phyloP scores from a whole-genome alignment of 371 early-diverging fungal species.

The Capillidium heterosporum region DNA sequence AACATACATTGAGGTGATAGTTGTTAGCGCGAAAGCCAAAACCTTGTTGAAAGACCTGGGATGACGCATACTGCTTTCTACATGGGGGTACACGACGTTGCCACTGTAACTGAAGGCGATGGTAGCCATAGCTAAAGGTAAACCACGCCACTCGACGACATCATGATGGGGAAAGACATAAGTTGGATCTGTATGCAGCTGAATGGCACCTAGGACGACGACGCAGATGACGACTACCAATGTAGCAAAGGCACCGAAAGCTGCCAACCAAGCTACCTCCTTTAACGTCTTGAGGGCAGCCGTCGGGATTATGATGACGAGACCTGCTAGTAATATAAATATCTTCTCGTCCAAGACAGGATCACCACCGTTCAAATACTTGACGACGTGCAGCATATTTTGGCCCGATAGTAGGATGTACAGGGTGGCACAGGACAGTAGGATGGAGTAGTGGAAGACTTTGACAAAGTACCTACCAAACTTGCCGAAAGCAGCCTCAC shows the following conservation, averaged over 20 bases:
- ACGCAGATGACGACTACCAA: constrained; percentile 22
- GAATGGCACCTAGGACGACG: not conserved
- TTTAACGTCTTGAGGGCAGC: constrained; percentile 43
- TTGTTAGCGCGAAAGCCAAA: constrained; percentile 35
- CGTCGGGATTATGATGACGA: constrained; percentile 30
- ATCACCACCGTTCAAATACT: constrained; percentile 15
- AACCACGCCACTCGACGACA: constrained; percentile 26
- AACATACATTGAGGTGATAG: constrained; percentile 60
- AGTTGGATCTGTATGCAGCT: not conserved
- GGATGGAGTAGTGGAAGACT: constrained; percentile 41
- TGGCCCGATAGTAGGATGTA: constrained; percentile 56
- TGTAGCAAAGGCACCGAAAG: constrained; percentile 30
- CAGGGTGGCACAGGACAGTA: constrained; percentile 51
- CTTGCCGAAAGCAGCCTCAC: constrained; percentile 44
- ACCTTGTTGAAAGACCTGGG: constrained; percentile 56
- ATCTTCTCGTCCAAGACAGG: not conserved
- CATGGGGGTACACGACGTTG: constrained; percentile 66
- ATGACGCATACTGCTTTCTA: constrained; percentile 63
- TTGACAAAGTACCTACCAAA: constrained; percentile 33
- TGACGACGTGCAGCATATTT: constrained; percentile 33
- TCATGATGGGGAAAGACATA: constrained; percentile 17
- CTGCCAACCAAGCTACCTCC: constrained; percentile 44
- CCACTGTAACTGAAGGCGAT: constrained; percentile 61
- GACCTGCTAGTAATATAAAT: constrained; percentile 19
- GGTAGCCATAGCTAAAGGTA: constrained; percentile 24